These are phyloP conservation scores for Globisporangium mamillatum DNA, from an alignment of 352 stramenopile genomes.

Conservation along the genomic window DNA sequence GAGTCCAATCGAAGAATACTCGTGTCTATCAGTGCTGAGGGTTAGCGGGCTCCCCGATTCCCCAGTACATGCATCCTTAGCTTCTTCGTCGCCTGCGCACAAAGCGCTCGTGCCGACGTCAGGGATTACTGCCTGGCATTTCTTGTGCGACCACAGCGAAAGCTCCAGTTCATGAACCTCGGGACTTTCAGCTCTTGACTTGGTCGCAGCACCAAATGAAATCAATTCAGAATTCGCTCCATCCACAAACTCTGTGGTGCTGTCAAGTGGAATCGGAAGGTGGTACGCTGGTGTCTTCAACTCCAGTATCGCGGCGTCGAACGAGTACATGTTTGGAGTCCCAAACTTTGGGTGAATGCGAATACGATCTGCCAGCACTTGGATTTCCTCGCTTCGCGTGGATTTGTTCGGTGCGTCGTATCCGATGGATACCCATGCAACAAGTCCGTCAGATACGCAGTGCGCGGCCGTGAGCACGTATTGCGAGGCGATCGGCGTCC, in stretches of 20 bases:
- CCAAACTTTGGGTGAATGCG: conserved; percentile 26
- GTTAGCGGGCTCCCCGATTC: conserved; percentile 23
- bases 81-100: conserved; percentile 16
- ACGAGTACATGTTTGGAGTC: conserved; percentile 12
- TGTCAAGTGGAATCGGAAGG: conserved; percentile 6
- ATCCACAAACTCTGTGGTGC: conserved; percentile 9
- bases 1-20: conserved; percentile 4
- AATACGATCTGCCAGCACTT: conserved; percentile 20
- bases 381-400: conserved; percentile 5
- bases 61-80: conserved; percentile 19
- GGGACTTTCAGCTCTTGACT: neutral
- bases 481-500: conserved; percentile 5
- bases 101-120: conserved; percentile 16
- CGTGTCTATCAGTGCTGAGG: neutral
- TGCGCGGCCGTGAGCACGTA: conserved; percentile 8
- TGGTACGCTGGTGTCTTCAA: conserved; percentile 14
- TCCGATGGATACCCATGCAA: conserved; percentile 19
- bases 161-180: conserved; percentile 2
- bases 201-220: neutral
- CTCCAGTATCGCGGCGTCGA: conserved; percentile 23
- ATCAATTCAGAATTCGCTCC: neutral
- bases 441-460: conserved; percentile 14
- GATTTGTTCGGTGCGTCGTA: conserved; percentile 2
- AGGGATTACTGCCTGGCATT: conserved; percentile 8
- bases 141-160: conserved; percentile 8